These are phyloP conservation scores for Teratosphaeria zuluensis DNA, from an alignment of 2,329 filamentous ascomycete species.

Conservation along the genomic window DNA sequence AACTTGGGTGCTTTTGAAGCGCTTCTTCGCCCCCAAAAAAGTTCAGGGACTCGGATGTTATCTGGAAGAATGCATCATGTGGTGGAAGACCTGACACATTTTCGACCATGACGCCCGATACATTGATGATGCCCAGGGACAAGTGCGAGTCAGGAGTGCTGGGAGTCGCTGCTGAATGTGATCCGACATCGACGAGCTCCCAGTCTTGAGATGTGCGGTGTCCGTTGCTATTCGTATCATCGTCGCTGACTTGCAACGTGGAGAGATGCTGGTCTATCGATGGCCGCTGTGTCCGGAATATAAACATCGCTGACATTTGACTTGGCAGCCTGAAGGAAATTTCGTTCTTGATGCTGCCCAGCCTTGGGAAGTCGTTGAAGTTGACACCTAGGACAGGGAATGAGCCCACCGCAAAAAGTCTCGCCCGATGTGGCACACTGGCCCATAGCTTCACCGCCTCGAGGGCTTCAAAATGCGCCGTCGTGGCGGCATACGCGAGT, in stretches of 20 bases:
- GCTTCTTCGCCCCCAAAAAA: background rate
- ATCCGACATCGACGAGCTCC: background rate
- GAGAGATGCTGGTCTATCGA: background rate
- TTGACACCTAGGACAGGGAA: constrained; percentile 7
- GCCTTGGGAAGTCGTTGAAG: constrained; percentile 4
- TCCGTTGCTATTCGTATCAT: background rate
- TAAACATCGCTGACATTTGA: background rate
- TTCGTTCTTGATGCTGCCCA: background rate
- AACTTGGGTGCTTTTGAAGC: background rate
- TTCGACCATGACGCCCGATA: background rate
- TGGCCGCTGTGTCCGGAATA: background rate
- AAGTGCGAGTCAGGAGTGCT: background rate
- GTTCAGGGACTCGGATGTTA: constrained; percentile 3
- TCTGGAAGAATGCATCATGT: constrained; percentile 9
- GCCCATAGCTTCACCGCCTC: constrained; percentile 5
- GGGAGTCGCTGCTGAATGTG: background rate
- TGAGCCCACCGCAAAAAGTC: constrained; percentile 1
- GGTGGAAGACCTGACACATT: constrained; percentile 5
- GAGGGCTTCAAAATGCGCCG: constrained; percentile 1
- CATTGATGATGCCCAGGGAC: background rate
- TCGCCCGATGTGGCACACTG: constrained; percentile 1
- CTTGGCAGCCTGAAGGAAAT: constrained; percentile 2
- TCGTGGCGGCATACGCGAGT: constrained; percentile 3
- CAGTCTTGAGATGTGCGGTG: background rate
- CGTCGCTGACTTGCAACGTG: background rate